Evolutionary conservation across 2,329 filamentous ascomycete genomes (phyloP), one percentile per base, ranked within the genome.

Genomic region (Cercospora sojina): DNA sequence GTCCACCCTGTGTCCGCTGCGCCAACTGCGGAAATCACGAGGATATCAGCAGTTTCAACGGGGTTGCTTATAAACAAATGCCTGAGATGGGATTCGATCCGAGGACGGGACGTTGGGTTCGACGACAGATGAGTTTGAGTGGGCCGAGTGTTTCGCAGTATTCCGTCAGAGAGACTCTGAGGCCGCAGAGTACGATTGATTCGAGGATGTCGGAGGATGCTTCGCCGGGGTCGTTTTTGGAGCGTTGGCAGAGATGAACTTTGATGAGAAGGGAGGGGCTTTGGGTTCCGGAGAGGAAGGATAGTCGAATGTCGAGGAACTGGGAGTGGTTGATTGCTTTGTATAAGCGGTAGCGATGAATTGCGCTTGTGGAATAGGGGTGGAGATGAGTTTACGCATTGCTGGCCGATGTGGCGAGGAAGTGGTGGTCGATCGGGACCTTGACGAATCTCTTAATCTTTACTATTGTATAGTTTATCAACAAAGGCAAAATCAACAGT

Each of bases 51-150:
- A 41, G 38, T 29, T 59, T 29, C 5, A 51, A 29, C n/a, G 51
- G 18, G 0, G 20, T 49, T 12, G 23, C 55, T 29, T 59, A 59
- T 41, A n/a, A 43, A 13, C 25, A 47, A 12, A 59, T 59, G 38
- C 62, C 62, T 5, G 55, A 53, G 29, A 58, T 64, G 41, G 55
- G 62, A 43, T 64, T 59, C 27, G 62, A 64, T 27, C 55, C 55
- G 31, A 29, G 56, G 5, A 49, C 53, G 2, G 62, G 53, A 8
- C 55, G 47, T 10, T 64, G 62, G 62, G 41, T 64, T 5, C 27
- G 41, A 29, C 56, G 55, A 12, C 60, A 53, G 5, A 63, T 57
- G 49, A 63, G 60, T 16, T n/a, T 55, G 27, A 62, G 47, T 20
- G 60, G 29, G 13, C 60, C 60, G 31, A 63, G 60, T 41, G 60